Evolutionary conservation across 2,329 filamentous ascomycete species (phyloP).

Genomic region (Blastomyces silverae): DNA sequence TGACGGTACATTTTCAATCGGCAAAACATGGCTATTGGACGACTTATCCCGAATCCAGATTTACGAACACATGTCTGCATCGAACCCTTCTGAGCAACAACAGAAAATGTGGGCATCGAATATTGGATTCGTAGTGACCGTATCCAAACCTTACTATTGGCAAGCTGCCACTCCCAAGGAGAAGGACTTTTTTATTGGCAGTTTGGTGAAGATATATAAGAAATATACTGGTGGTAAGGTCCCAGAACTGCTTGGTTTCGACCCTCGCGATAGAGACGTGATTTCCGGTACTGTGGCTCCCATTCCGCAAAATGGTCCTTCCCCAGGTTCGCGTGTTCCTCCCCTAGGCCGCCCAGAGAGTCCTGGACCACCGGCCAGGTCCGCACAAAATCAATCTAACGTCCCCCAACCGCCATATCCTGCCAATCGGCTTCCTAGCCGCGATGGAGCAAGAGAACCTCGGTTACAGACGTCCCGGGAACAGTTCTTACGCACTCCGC

Average conservation of each 20-base stretch:
- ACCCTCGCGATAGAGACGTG: conserved; percentile 67
- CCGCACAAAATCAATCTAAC: conserved; percentile 29
- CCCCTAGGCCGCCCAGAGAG: conserved; percentile 25
- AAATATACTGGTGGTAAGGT: conserved; percentile 88
- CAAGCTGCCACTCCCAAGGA: conserved; percentile 88
- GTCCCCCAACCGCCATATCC: conserved; percentile 24
- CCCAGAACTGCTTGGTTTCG: conserved; percentile 76
- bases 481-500: conserved; percentile 31
- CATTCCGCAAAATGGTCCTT: conserved; percentile 22
- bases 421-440: conserved; percentile 32
- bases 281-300: conserved; percentile 52
- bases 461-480: conserved; percentile 34
- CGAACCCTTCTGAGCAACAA: conserved; percentile 54
- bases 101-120: conserved; percentile 70
- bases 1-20: conserved; percentile 92
- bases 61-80: conserved; percentile 58
- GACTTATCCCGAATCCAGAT: conserved; percentile 79
- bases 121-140: conserved; percentile 76
- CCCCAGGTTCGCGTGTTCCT: conserved; percentile 25
- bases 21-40: conserved; percentile 96
- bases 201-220: conserved; percentile 88
- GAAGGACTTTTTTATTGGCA: conserved; percentile 97
- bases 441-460: conserved; percentile 32
- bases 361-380: conserved; percentile 26
- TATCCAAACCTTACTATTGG: conserved; percentile 97